Conservation (phyloP, 2,329 filamentous ascomycete genomes). For the Thyridium curvatum region DNA sequence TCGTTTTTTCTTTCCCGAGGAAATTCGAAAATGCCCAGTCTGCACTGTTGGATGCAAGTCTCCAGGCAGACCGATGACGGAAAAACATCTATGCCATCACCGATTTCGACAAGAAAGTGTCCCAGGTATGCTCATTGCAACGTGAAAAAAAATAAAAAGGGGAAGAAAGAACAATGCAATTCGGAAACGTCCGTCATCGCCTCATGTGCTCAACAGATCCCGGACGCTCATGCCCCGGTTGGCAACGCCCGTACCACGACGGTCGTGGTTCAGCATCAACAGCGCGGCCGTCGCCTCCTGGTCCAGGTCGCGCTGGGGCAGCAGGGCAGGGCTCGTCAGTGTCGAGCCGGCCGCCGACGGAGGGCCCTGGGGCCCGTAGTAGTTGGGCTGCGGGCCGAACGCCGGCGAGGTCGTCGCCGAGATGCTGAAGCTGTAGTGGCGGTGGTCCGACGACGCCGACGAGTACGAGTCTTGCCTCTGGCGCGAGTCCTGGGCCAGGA, state of each 20-base stretch:
- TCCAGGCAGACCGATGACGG: too few relatives aligned
- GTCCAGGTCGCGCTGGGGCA: slow-evolving; percentile 52
- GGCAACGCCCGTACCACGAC: slow-evolving; percentile 39
- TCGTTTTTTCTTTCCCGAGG: too few relatives aligned
- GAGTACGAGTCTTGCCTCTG: slow-evolving; percentile 45
- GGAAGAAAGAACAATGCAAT: neutral
- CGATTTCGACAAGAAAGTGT: too few relatives aligned
- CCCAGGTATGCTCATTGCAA: too few relatives aligned
- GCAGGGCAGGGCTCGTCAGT: slow-evolving; percentile 51
- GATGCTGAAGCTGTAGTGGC: slow-evolving; percentile 35
- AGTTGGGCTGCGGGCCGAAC: slow-evolving; percentile 45
- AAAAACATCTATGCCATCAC: too few relatives aligned
- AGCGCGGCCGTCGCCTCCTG: slow-evolving; percentile 81
- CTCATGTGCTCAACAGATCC: slow-evolving; percentile 46
- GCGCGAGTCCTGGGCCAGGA: slow-evolving; percentile 37
- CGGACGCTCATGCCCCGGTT: slow-evolving; percentile 46
- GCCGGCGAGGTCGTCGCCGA: slow-evolving; percentile 49
- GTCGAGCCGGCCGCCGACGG: slow-evolving; percentile 41
- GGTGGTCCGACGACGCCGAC: slow-evolving; percentile 44
- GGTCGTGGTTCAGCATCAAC: slow-evolving; percentile 80
- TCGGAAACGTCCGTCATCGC: neutral
- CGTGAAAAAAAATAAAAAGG: neutral
- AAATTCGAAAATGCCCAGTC: too few relatives aligned
- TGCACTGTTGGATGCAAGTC: too few relatives aligned
- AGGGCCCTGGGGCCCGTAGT: slow-evolving; percentile 22